These are phyloP conservation scores for Sutorius eximius DNA, from an alignment of 1,284 basidiomycete species.

Conservation along the genomic window DNA sequence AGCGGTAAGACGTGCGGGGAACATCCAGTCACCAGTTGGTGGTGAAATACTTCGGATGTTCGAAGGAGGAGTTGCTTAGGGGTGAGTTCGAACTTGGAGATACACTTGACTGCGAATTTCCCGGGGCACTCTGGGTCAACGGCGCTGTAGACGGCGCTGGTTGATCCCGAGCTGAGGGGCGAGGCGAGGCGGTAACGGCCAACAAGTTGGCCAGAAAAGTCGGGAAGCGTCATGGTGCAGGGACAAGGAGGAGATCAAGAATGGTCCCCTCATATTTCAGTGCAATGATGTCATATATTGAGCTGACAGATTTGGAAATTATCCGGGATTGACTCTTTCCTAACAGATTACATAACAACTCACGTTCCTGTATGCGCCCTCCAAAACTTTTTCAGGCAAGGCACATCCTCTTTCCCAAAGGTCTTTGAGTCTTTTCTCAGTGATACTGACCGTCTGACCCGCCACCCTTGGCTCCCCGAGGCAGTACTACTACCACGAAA, in stretches of 20 bases:
- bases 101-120: conserved; percentile 72
- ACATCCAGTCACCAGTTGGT: conserved; percentile 54
- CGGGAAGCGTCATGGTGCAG: conserved; percentile 33
- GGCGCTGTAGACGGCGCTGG: conserved; percentile 80
- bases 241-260: not conserved
- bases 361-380: too few relatives aligned
- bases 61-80: conserved; percentile 53
- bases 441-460: too few relatives aligned
- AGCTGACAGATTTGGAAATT: not conserved
- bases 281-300: conserved; percentile 6
- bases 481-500: too few relatives aligned
- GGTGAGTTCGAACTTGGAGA: conserved; percentile 52
- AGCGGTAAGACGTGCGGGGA: conserved; percentile 54
- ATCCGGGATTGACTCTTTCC: not conserved
- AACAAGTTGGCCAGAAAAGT: conserved; percentile 48
- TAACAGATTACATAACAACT: too few relatives aligned
- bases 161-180: conserved; percentile 74
- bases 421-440: too few relatives aligned
- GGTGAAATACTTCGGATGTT: conserved; percentile 58
- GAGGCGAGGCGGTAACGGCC: conserved; percentile 63
- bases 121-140: conserved; percentile 40
- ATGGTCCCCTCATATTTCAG: not conserved
- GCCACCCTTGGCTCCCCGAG: too few relatives aligned
- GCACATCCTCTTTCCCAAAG: too few relatives aligned
- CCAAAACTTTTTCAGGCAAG: too few relatives aligned